These are phyloP conservation scores for Komagataella pastoris DNA, from an alignment of 805 yeast genomes.

Conservation along the genomic window DNA sequence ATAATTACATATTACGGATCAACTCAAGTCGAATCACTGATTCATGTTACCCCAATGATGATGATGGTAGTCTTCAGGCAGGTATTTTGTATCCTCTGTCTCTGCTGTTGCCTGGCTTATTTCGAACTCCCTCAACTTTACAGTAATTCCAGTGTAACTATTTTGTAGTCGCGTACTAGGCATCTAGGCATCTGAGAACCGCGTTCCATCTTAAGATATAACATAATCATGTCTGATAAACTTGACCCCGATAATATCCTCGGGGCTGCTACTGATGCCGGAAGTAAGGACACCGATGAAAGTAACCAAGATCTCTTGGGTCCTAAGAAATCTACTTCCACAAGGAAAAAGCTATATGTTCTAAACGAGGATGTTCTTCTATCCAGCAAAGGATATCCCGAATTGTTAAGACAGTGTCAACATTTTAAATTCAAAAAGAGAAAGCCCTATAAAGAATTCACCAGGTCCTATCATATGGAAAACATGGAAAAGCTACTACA, in stretches of 20 bases:
- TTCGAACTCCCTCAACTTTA: too few species aligned
- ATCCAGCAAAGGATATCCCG: constrained; percentile 43
- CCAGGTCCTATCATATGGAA: constrained; percentile 30
- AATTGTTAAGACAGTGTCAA: constrained; percentile 23
- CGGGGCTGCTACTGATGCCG: neutral
- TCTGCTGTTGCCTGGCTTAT: too few species aligned
- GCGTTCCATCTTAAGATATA: neutral
- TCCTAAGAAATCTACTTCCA: neutral
- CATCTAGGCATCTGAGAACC: neutral
- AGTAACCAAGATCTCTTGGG: neutral
- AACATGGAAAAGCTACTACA: constrained; percentile 36
- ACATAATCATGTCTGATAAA: neutral
- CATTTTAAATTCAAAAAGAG: constrained; percentile 16
- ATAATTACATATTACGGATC: too few species aligned
- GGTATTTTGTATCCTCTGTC: too few species aligned
- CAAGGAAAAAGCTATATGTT: neutral
- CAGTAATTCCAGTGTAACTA: too few species aligned
- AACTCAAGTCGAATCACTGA: too few species aligned
- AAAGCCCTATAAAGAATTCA: constrained; percentile 11
- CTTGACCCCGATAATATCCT: neutral
- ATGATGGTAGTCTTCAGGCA: too few species aligned
- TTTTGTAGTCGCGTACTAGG: too few species aligned
- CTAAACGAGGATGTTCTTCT: constrained; percentile 38
- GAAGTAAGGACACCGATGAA: neutral
- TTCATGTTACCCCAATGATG: too few species aligned